phyloP scores from a whole-genome alignment of 495 filamentous ascomycete species.

The Thermochaetoides thermophila region DNA sequence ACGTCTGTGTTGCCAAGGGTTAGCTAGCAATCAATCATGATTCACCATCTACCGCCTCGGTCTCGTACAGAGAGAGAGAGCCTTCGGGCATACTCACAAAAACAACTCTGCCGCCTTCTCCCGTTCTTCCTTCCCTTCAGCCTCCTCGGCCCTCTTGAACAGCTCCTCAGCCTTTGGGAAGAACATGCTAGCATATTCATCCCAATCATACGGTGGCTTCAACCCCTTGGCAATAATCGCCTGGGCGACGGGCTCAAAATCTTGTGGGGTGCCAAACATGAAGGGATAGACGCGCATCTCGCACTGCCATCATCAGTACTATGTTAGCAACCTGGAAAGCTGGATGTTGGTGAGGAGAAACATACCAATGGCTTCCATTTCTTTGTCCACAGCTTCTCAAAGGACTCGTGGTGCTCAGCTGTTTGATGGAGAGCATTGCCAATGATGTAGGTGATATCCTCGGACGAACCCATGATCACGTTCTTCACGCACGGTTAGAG shows the following conservation, averaged over 20 bases:
- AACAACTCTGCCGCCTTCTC: conserved; percentile 46
- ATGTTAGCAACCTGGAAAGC: background rate
- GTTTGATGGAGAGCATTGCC: conserved; percentile 7
- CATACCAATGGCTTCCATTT: conserved; percentile 55
- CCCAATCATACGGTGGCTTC: conserved; percentile 31
- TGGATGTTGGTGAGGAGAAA: background rate
- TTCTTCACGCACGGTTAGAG: too few relatives aligned
- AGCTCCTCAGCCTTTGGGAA: conserved; percentile 43
- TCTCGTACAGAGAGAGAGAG: too few relatives aligned
- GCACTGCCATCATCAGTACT: conserved; percentile 6
- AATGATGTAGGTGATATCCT: conserved; percentile 9
- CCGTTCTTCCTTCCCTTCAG: conserved; percentile 25
- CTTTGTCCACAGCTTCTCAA: conserved; percentile 55
- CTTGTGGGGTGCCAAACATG: conserved; percentile 46
- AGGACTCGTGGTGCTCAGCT: conserved; percentile 44
- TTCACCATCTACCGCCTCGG: too few relatives aligned
- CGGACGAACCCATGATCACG: too few relatives aligned
- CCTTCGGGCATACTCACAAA: conserved; percentile 11
- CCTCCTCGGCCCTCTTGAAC: conserved; percentile 29
- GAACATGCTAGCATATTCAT: conserved; percentile 48
- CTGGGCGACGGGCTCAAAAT: conserved; percentile 52
- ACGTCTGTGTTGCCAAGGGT: conserved; percentile 16
- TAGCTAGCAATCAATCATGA: too few relatives aligned
- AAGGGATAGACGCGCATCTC: conserved; percentile 57
- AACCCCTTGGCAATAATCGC: conserved; percentile 31